A percentile compares a stretch with the other conserved stretches of the same genome.
Evolutionary conservation across 2,329 filamentous ascomycete species (phyloP).

Genomic region (Microdochium trichocladiopsis): DNA sequence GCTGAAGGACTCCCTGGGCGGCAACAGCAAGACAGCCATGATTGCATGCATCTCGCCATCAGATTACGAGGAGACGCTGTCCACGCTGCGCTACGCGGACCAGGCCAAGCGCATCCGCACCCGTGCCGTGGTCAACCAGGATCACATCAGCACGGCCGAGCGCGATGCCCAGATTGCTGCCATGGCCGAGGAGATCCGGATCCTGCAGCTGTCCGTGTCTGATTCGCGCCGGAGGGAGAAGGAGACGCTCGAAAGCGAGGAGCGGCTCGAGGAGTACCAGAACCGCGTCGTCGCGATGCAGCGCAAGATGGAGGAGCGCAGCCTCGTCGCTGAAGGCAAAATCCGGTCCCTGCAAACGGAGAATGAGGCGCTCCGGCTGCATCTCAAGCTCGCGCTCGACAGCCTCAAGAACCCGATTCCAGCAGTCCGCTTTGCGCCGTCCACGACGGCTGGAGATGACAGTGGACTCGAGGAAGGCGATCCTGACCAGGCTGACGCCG

Average conservation of each 20-base stretch:
- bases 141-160: slow-evolving; percentile 85
- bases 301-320: slow-evolving; percentile 89
- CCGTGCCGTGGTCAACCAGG: slow-evolving; percentile 90
- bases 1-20: slow-evolving; percentile 89
- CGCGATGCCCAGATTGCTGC: slow-evolving; percentile 88
- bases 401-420: slow-evolving; percentile 91
- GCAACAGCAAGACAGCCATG: slow-evolving; percentile 98
- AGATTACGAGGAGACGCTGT: slow-evolving; percentile 96
- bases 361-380: slow-evolving; percentile 82
- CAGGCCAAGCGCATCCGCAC: slow-evolving; percentile 97
- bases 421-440: slow-evolving; percentile 31
- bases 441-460: slow-evolving; percentile 10
- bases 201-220: slow-evolving; percentile 68
- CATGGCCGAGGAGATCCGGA: slow-evolving; percentile 92
- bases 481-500: slow-evolving; percentile 16
- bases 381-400: slow-evolving; percentile 78
- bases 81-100: slow-evolving; percentile 92
- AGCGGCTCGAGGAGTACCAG: slow-evolving; percentile 91
- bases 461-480: slow-evolving; percentile 13
- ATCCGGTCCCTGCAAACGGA: slow-evolving; percentile 84
- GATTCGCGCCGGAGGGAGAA: slow-evolving; percentile 64
- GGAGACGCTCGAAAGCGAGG: slow-evolving; percentile 63
- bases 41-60: slow-evolving; percentile 94
- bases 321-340: slow-evolving; percentile 86
- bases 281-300: slow-evolving; percentile 84